Percentiles rank a stretch among this genome's conserved stretches.
These are phyloP conservation scores for Cladorrhinum samala DNA, from an alignment of 495 filamentous ascomycete species.

Conservation along the genomic window DNA sequence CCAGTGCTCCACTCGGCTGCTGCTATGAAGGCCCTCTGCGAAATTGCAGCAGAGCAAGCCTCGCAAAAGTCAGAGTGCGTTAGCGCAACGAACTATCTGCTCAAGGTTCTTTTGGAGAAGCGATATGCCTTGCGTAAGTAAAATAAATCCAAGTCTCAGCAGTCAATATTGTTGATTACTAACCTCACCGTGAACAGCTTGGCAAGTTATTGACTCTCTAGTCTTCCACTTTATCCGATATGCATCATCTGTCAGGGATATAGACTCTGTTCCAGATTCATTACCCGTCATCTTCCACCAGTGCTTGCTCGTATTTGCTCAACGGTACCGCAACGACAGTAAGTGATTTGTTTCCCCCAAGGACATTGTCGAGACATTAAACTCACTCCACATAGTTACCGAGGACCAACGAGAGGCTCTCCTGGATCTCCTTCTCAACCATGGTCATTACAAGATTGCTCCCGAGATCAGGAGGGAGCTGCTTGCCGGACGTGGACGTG, in stretches of 20 bases:
- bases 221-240: constrained; percentile 97
- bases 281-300: constrained; percentile 83
- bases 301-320: constrained; percentile 76
- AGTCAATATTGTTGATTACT: too few species aligned
- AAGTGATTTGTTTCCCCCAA: constrained; percentile 45
- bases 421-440: constrained; percentile 77
- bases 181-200: constrained; percentile 31
- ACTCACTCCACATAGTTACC: constrained; percentile 15
- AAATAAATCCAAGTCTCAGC: neutral
- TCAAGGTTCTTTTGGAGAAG: constrained; percentile 88
- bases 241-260: constrained; percentile 38
- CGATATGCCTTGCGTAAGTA: constrained; percentile 77
- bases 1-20: constrained; percentile 90
- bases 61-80: constrained; percentile 65
- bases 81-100: constrained; percentile 85
- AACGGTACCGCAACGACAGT: constrained; percentile 77
- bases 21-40: constrained; percentile 82
- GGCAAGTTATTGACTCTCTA: constrained; percentile 86
- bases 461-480: constrained; percentile 89
- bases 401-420: constrained; percentile 83
- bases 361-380: neutral
- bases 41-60: constrained; percentile 84
- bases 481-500: constrained; percentile 80
- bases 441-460: constrained; percentile 83
- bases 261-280: constrained; percentile 12